Evolutionary conservation across 257 asterid genomes (phyloP), one percentile per base, ranked within the genome.

Genomic region (Petunia axillaris): DNA sequence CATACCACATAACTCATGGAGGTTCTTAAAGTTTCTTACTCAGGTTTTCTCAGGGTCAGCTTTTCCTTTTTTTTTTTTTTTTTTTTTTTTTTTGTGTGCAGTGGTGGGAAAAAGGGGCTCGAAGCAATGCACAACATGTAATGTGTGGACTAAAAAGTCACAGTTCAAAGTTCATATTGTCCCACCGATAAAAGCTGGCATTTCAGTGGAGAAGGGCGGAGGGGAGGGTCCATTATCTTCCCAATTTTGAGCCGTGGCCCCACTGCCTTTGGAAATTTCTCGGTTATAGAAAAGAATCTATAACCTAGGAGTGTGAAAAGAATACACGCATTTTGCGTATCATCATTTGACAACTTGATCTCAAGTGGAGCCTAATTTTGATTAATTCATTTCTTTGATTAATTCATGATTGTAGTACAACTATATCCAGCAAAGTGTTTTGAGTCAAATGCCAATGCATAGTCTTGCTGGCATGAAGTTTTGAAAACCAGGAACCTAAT

Each of bases 401-500:
- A 46, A 71, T 71, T 2, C 25, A 35, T 48, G 43, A 71, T 71
- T 58, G 38, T 39, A 71, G 16, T 46, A 70, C 58, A 46, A 7
- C 16, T n/a, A 4, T 16, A 44, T 25, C 25, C 8, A 46, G 76
- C 40, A 70, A 25, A 16, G 59, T 16, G 4, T 16, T 41, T 70
- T 41, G 77, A 71, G 60, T 71, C 77, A 71, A 46, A 43, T 68
- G 57, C 41, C 40, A 68, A 68, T 64, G 25, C 5, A 64, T 64
- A 13, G 5, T 64, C 50, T 64, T 64, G 73, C 50, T 64, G 50
- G 16, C 25, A 25, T 14, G 4, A 16, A 5, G 10, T 68, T 38
- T 9, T 44, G 76, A 16, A 44, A 16, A 16, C 58, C 16, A 68
- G 50, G 15, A 39, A 67, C 40, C 76, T 68, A 44, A 16, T 16